Base-by-base conservation (phyloP, 208 protist species). In the Acanthamoeba lenticulata region DNA sequence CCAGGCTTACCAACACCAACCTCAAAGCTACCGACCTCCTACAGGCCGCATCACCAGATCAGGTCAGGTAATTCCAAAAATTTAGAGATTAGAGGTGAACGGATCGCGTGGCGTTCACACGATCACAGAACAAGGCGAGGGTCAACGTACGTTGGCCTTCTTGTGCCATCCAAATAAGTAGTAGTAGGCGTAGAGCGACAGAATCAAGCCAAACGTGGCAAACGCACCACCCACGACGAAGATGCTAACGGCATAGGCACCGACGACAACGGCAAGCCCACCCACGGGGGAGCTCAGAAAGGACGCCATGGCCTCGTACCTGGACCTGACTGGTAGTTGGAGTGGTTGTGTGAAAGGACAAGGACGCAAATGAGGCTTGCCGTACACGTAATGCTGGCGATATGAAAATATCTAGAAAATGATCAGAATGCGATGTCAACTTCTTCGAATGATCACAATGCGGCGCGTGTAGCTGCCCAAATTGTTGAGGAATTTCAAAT, bases 121-220 rank as follows among this genome's bases (percentile, higher is more conserved):
- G n/a, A n/a, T n/a, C n/a, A n/a, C 60, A 69, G 60, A 4, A 21
- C 60, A 69, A 69, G 5, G 60, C 21, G 19, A 60, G 21, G 52
- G 55, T 1, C 19, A 36, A 38, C 77, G 45, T 86, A 86, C 77
- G 24, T 86, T 86, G 77, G 38, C 15, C 77, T 36, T 86, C 77
- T 86, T 86, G 44, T 86, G 77, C 77, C 77, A 57, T 34, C 27
- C 77, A 38, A 57, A 55, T 0, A 40, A 42, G 44, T 57, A 86
- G 77, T 40, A 86, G n/a, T 57, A 57, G 42, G n/a, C 38, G 77
- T 86, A 86, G 44, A 86, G 77, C 24, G 11, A 17, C 44, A 86
- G 21, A 3, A 57, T 2, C 0, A 86, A 29, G 13, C 5, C 0
- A 21, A 86, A 86, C 19, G 77, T 86, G 19, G 77, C 38, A 24